Conservation (phyloP, 2,329 filamentous ascomycete genomes). For the Tolypocladium tundrense region DNA sequence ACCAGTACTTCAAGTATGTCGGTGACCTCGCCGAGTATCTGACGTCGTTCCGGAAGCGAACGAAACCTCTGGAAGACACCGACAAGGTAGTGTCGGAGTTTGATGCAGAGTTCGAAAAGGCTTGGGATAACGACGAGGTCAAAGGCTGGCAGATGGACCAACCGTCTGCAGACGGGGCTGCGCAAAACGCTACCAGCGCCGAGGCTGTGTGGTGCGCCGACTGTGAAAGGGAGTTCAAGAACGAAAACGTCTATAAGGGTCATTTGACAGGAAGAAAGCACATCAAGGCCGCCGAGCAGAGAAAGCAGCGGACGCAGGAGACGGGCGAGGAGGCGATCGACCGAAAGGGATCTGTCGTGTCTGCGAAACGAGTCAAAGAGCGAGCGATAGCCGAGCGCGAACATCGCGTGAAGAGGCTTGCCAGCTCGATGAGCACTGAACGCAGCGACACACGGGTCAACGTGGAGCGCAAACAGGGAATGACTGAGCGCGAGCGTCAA, state of each 20-base stretch:
- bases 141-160: constrained; percentile 64
- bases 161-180: constrained; percentile 18
- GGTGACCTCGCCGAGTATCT: constrained; percentile 72
- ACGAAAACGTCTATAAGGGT: constrained; percentile 85
- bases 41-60: constrained; percentile 78
- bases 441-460: constrained; percentile 86
- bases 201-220: constrained; percentile 82
- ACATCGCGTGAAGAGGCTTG: constrained; percentile 68
- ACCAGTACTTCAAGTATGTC: constrained; percentile 86
- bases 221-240: constrained; percentile 92
- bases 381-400: constrained; percentile 85
- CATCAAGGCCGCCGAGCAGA: constrained; percentile 66
- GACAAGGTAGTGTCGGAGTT: constrained; percentile 67
- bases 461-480: constrained; percentile 90
- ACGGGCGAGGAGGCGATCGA: constrained; percentile 18
- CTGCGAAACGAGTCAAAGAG: constrained; percentile 63
- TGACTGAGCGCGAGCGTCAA: constrained; percentile 92
- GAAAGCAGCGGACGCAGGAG: constrained; percentile 37
- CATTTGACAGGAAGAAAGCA: constrained; percentile 91
- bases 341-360: constrained; percentile 15
- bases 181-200: constrained; percentile 22
- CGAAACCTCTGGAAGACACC: constrained; percentile 75
- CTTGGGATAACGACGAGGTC: constrained; percentile 73
- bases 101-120: constrained; percentile 72
- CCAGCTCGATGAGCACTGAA: constrained; percentile 74